Evolutionary conservation across 177 flowering plant species (phyloP).

Genomic region (Vitis hybrid): DNA sequence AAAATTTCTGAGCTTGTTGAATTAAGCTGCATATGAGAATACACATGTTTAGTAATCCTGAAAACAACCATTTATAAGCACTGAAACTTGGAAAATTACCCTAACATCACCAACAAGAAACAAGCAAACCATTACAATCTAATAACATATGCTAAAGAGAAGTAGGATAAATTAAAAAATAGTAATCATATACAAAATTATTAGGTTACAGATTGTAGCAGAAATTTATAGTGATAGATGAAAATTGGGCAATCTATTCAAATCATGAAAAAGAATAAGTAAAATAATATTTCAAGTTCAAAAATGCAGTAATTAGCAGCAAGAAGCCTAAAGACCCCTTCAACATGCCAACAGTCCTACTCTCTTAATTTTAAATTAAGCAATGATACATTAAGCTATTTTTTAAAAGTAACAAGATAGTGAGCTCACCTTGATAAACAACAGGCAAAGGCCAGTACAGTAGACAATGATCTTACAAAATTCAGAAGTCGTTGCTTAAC

Average conservation of each 20-base stretch:
- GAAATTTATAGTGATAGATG: no score
- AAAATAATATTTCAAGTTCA: neutral
- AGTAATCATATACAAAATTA: no score
- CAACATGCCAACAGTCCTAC: no score
- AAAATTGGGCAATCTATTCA: neutral
- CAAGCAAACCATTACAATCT: no score
- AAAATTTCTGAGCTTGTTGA: slow-evolving; percentile 74
- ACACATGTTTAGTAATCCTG: slow-evolving; percentile 1
- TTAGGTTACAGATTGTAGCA: no score
- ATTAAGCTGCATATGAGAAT: slow-evolving; percentile 61
- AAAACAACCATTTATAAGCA: neutral
- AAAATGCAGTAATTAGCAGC: neutral
- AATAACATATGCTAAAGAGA: no score
- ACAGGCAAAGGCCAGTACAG: slow-evolving; percentile 80
- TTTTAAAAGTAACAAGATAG: neutral
- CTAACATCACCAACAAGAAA: no score
- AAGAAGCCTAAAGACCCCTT: neutral
- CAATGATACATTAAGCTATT: neutral
- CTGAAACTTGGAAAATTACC: no score
- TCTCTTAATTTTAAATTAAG: neutral
- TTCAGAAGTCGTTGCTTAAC: slow-evolving; percentile 77
- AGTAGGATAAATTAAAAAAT: no score
- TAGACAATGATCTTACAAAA: slow-evolving; percentile 86
- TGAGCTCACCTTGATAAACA: slow-evolving; percentile 76
- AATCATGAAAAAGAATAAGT: neutral